Base-by-base conservation (phyloP, 495 filamentous ascomycete genomes). In the Aspergillus avenaceus region DNA sequence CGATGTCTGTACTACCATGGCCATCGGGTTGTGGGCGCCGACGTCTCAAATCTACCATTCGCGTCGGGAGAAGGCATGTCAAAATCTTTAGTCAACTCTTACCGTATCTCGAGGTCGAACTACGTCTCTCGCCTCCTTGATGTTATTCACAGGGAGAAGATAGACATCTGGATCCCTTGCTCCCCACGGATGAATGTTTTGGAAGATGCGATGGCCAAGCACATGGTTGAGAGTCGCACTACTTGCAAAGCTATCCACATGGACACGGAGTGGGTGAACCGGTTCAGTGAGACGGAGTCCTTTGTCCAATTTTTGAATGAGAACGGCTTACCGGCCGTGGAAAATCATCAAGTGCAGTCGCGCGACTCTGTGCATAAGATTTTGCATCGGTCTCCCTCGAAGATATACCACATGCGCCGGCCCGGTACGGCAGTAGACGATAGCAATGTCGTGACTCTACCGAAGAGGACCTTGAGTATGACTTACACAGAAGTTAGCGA, bases 141-240 rank as follows among this genome's bases (percentile, higher is more conserved):
- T 13, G 74, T 88, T 13, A 69, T 90, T 26, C 62, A 75, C 23
- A 62, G 70, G 7, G 84, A 91, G 46, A 74, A 76, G 0, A 75
- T 87, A 14, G 81, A 89, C 46, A 54, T 91, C 0, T 92, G 87
- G 87, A 78, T 91, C 12, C 81, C 78, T 34, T 88, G 84, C 55
- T 87, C 85, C 0, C 79, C 78, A 8, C 78, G 81, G 7, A 72
- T 75, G 13, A 75, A 71, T 2, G 78, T 78, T 5, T 54, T 83
- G 7, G 80, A 85, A 56, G 86, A 90, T 62, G 85, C 77, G 0
- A 59, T 75, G 18, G 84, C 84, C 3, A 84, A 83, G 53, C 75
- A 84, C 41, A 66, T 69, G 1, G 69, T 90, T 18, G 83, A 87
- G 55, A 63, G 62, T 11, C 62, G 73, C 18, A 84, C 82, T 0